Conservation (phyloP, 305 asterid genomes). For the Solanum hybrid region DNA sequence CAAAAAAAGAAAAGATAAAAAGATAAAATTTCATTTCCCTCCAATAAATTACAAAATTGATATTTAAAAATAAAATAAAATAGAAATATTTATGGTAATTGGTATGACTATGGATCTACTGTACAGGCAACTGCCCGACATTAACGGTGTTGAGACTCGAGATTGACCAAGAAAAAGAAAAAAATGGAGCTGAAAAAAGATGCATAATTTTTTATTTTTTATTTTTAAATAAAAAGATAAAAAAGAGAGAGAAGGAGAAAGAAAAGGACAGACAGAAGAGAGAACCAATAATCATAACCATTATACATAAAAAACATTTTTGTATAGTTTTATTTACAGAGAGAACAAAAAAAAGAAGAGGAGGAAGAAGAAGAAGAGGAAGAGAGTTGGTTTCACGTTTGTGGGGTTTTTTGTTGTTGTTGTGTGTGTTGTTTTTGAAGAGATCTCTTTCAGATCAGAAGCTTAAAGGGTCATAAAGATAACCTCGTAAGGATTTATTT, state of each 20-base stretch:
- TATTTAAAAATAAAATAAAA: not conserved
- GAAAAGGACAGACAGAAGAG: conserved; percentile 6
- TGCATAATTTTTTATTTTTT: too few species aligned
- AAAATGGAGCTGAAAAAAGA: not conserved
- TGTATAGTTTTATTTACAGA: not conserved
- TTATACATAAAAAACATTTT: conserved; percentile 11
- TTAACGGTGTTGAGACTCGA: conserved; percentile 50
- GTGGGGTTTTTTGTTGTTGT: not conserved
- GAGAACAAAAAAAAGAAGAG: conserved; percentile 6
- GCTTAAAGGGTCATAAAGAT: not conserved
- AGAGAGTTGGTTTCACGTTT: conserved; percentile 31
- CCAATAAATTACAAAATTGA: not conserved
- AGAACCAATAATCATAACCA: conserved; percentile 4
- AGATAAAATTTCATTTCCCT: not conserved
- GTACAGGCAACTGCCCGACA: conserved; percentile 33
- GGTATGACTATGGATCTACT: not conserved
- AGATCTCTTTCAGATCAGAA: conserved; percentile 33
- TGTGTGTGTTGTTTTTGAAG: conserved; percentile 22
- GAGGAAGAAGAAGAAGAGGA: not conserved
- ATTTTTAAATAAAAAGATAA: not conserved
- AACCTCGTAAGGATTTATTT: conserved; percentile 4
- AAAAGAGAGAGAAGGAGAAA: conserved; percentile 6
- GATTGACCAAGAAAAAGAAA: conserved; percentile 19
- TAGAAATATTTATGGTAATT: not conserved
- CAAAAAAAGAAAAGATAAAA: not conserved